Evolutionary conservation across 164 flowering plant genomes (phyloP), one percentile per base, ranked within the genome.

Genomic region (Magnolia changhungtana): DNA sequence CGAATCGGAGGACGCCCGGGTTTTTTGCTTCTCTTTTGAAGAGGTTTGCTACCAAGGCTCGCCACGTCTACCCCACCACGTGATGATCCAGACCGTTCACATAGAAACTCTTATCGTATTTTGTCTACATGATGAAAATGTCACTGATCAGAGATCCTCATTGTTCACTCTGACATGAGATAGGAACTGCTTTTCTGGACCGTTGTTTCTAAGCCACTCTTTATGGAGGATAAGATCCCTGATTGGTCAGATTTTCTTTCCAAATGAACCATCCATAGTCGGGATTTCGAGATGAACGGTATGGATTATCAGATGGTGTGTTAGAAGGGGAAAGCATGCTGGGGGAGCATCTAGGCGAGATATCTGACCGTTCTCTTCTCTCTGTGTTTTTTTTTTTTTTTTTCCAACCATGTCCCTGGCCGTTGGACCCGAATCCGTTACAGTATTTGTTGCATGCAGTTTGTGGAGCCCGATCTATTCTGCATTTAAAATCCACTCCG

Each of bases 351-450:
- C 7, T 37, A 37, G 6, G 45, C 45, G 16, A n/a, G 20, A 4
- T 61, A 5, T 61, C 23, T 1, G 19, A 13, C 7, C 20, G 19
- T 0, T 18, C 65, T 63, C 29, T 27, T 27, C 29, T 27, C 29
- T 27, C 29, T 27, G 0, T 24, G 1, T 24, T 1, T 1, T 24
- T 24, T 1, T 24, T 24, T 24, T 27, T 27, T 21, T n/a, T 63
- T 49, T 71, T 50, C 59, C 73, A 45, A 13, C 23, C 59, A 52
- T 50, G 73, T 71, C 37, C 73, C 73, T 50, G 23, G 24, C 58
- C 16, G 73, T 71, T 37, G 45, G 45, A 37, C 45, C 45, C 6
- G 45, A 37, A 37, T 37, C 45, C 7, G 4, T 37, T 5, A 4
- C 45, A 4, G 45, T 5, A 3, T 37, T 37, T 37, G 45, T 37